phyloP scores from a whole-genome alignment of 2,329 filamentous ascomycete species.

The Aspergillus flavus region DNA sequence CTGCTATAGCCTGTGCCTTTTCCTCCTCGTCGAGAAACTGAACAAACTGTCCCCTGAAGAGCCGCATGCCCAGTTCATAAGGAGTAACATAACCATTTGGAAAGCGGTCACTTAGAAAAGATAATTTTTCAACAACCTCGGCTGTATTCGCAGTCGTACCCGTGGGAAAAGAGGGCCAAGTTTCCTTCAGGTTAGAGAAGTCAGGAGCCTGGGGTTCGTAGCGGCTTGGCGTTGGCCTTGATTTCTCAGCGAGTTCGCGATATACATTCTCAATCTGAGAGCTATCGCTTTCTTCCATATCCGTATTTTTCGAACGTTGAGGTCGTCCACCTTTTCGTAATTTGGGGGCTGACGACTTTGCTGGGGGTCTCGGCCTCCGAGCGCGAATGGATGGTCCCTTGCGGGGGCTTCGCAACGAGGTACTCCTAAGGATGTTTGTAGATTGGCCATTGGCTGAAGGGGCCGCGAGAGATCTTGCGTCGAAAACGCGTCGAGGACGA shows the following conservation, averaged over 20 bases:
- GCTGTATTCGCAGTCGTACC: conserved; percentile 29
- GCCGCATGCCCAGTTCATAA: conserved; percentile 39
- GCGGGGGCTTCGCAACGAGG: conserved; percentile 28
- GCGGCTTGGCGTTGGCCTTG: conserved; percentile 34
- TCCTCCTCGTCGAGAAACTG: conserved; percentile 42
- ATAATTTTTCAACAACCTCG: conserved; percentile 39
- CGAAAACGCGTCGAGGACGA: conserved; percentile 34
- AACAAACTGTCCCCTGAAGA: conserved; percentile 42
- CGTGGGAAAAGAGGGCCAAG: conserved; percentile 44
- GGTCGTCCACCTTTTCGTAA: conserved; percentile 14
- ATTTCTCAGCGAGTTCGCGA: conserved; percentile 32
- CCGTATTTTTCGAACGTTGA: conserved; percentile 17
- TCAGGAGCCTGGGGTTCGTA: conserved; percentile 39
- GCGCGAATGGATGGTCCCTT: conserved; percentile 19
- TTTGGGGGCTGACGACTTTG: conserved; percentile 17
- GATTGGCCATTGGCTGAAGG: conserved; percentile 29
- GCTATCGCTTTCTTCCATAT: conserved; percentile 28
- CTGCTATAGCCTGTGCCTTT: conserved; percentile 36
- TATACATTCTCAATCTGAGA: conserved; percentile 33
- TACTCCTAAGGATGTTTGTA: conserved; percentile 34
- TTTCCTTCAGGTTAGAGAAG: conserved; percentile 36
- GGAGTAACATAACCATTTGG: conserved; percentile 39
- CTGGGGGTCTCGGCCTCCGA: conserved; percentile 25
- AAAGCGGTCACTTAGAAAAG: conserved; percentile 37
- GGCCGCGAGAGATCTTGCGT: conserved; percentile 41